phyloP scores from a whole-genome alignment of 2,329 filamentous ascomycete genomes.

The Teratosphaeriaceae sp. region DNA sequence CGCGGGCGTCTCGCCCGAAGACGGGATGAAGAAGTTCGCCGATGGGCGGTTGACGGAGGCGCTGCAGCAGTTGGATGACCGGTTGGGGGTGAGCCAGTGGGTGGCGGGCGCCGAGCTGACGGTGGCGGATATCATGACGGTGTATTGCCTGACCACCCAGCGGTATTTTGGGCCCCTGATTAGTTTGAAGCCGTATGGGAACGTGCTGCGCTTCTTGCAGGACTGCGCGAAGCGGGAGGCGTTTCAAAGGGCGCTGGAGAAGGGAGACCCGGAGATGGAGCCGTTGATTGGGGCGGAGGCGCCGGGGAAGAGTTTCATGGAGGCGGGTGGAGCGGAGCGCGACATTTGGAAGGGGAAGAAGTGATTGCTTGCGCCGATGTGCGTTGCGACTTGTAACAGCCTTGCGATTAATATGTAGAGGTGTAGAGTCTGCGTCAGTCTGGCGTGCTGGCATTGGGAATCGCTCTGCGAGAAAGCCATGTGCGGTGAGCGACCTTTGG shows the following conservation, averaged over 20 bases:
- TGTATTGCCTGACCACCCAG: conserved; percentile 57
- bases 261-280: conserved; percentile 26
- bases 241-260: conserved; percentile 27
- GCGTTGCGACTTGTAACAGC: too few species aligned
- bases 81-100: conserved; percentile 45
- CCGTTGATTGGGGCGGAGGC: background rate
- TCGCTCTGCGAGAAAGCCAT: too few species aligned
- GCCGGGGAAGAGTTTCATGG: background rate
- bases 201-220: conserved; percentile 25
- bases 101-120: conserved; percentile 57
- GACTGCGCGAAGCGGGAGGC: conserved; percentile 19
- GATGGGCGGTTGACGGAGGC: conserved; percentile 43
- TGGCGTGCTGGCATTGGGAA: too few species aligned
- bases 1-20: conserved; percentile 18
- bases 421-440: too few species aligned
- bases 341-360: conserved; percentile 2
- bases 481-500: too few species aligned
- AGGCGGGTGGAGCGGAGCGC: background rate
- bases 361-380: background rate
- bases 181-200: conserved; percentile 17
- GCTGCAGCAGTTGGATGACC: conserved; percentile 42
- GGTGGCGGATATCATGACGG: conserved; percentile 58
- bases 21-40: conserved; percentile 30
- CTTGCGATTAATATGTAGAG: too few species aligned
- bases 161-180: conserved; percentile 31